These are phyloP conservation scores for Solanum sejunctum DNA, from an alignment of 257 asterid genomes.

Conservation along the genomic window DNA sequence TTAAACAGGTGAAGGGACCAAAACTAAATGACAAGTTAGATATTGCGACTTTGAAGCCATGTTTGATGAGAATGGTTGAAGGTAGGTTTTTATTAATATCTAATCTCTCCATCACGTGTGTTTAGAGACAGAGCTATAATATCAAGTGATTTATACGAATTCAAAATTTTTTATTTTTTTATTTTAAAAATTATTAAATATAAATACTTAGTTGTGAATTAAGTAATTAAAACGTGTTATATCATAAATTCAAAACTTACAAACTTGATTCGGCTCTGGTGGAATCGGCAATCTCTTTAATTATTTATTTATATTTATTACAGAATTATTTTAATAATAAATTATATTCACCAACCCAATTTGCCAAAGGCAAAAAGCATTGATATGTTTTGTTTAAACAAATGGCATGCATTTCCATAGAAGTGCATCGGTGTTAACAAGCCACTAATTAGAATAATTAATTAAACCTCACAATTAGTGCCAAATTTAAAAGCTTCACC, in stretches of 20 bases:
- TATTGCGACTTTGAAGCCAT: conserved; percentile 71
- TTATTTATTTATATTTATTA: too few relatives aligned
- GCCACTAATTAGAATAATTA: background rate
- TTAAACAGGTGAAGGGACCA: conserved; percentile 65
- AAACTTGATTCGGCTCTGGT: too few relatives aligned
- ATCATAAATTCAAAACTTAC: background rate
- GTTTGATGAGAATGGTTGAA: conserved; percentile 82
- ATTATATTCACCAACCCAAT: background rate
- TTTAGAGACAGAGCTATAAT: background rate
- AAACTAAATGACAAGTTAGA: conserved; percentile 69
- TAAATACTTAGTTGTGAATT: background rate
- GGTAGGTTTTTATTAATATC: conserved; percentile 42
- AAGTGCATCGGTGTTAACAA: background rate
- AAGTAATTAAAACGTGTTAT: background rate
- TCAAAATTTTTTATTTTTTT: background rate
- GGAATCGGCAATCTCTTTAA: too few relatives aligned
- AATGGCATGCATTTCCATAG: background rate
- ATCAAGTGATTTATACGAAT: background rate
- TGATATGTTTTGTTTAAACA: background rate
- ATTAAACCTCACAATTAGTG: background rate
- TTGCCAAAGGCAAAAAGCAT: background rate
- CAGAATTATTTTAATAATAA: background rate
- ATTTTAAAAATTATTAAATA: background rate
- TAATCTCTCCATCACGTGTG: background rate
- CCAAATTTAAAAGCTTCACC: background rate